Base-by-base conservation (phyloP, 1,284 basidiomycete species). In the Mycocalia duriaeana region DNA sequence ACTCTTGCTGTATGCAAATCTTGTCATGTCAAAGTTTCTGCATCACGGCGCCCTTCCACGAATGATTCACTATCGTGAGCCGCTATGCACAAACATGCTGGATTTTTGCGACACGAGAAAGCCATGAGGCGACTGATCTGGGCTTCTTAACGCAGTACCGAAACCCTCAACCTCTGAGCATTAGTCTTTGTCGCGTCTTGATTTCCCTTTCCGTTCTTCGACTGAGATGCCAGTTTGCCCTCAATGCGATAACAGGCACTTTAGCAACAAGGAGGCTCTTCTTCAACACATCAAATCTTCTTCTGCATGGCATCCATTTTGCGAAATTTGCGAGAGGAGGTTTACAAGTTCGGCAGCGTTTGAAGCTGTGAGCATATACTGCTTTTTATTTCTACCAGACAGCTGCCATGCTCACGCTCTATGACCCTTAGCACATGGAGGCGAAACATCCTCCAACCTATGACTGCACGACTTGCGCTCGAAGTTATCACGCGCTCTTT, bases 401-500 rank as follows among this genome's bases (percentile, higher is more conserved):
- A 11, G 8, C 36, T 22, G 11, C 39, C 8, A n/a, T 31, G 28
- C 28, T 31, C 8, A 31, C n/a, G 28, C 28, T 31, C n/a, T 31
- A 18, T 9, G 11, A 5, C 22, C 6, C 11, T 13, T 48, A 71
- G 69, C 69, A 71, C 48, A 67, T 63, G 53, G 54, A 53, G 3
- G 59, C 60, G 4, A 63, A 61, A 42, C 70, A 72, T 42, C 67
- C 67, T 2, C 58, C 62, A 1, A 66, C 60, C 2, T 70, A 59
- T 50, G 53, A 57, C 38, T 73, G 70, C 46, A 48, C 46, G 1
- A 47, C 53, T 3, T 73, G 71, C 50, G 53, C 57, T n/a, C 50
- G 61, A 22, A 51, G 46, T 1, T 71, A 62, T 47, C 50, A 54
- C n/a, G 61, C 62, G 9, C 62, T 57, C 11, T 62, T 64, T 28